Evolutionary conservation across 2,329 filamentous ascomycete genomes (phyloP), one percentile per base, ranked within the genome.

Genomic region (Orbilia ellipsospora): DNA sequence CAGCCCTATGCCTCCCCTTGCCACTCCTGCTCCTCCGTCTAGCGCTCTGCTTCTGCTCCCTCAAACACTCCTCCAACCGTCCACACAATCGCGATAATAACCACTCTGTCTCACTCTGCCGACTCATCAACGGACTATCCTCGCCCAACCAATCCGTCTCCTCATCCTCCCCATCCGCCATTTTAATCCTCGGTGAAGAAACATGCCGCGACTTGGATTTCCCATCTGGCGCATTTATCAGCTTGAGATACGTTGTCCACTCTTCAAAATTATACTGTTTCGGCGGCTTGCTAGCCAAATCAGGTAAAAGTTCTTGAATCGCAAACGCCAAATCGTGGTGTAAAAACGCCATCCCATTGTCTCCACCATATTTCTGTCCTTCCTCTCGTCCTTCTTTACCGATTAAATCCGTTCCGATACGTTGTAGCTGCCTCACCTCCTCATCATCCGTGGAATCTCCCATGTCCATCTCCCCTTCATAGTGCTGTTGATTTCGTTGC

Each of bases 211-310:
- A 1, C 82, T 78, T 12, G 78, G 80, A 28, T 80, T 82, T 63
- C 79, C 81, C 44, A 82, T 86, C 77, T 15, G 66, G 66, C 10
- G 13, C 54, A 31, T 72, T 61, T 4, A 96, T 91, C 36, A 97
- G 85, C 20, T 88, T 87, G 6, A 94, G 89, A 79, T 92, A 95
- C 84, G 92, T 92, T 0, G 91, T 90, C 94, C 93, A 96, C 80
- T 96, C 90, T 78, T 93, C 89, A 77, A 93, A 97, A 0, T 84
- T 85, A 81, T 97, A 97, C 64, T 86, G 86, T 66, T 89, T 89
- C 0, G 86, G 85, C 1, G 87, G 85, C 3, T 85, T 82, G 52
- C 84, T 40, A 0, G 55, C 20, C 10, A 77, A 55, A 42, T 77
- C 73, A 10, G 73, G 73, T 26, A 77, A 13, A 4, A 72, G 52